phyloP scores from a whole-genome alignment of 2,329 filamentous ascomycete genomes.

The Tolypocladium ovalisporum region DNA sequence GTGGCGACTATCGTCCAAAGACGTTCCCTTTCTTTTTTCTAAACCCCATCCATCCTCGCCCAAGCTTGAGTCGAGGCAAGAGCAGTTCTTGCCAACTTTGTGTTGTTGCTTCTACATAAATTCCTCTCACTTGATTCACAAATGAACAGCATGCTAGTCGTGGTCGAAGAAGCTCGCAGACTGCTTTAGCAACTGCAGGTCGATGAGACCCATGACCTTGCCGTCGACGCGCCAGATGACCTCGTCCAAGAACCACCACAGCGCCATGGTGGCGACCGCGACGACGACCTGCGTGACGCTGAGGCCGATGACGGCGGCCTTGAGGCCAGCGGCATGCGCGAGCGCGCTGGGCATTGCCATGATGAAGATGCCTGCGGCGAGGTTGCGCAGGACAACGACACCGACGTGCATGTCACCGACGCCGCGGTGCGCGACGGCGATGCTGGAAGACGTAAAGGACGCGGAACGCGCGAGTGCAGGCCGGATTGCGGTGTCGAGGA shows the following conservation, averaged over 20 bases:
- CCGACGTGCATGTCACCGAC: constrained; percentile 37
- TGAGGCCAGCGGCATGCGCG: constrained; percentile 22
- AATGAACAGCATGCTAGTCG: constrained; percentile 13
- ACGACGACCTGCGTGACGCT: constrained; percentile 29
- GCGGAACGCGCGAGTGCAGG: constrained; percentile 36
- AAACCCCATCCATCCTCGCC: not conserved
- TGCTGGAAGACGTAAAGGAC: constrained; percentile 35
- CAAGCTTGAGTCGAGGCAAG: not conserved
- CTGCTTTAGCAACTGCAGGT: constrained; percentile 30
- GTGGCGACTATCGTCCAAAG: not conserved
- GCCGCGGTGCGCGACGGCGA: constrained; percentile 32
- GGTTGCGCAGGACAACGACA: constrained; percentile 26
- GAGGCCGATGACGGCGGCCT: constrained; percentile 27
- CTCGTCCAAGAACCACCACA: constrained; percentile 33
- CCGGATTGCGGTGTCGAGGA: constrained; percentile 27
- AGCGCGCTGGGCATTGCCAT: constrained; percentile 28
- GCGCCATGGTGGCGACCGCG: constrained; percentile 16
- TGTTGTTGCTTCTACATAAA: not conserved
- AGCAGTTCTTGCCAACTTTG: not conserved
- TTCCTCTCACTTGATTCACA: not conserved
- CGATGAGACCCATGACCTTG: constrained; percentile 33
- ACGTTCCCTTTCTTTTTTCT: not conserved
- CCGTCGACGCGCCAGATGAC: constrained; percentile 32
- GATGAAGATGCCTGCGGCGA: constrained; percentile 31
- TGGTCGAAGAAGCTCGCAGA: constrained; percentile 35